phyloP scores from a whole-genome alignment of 225 moss, liverwort and hornwort genomes.

The Bryoerythrophyllum caledonicum region DNA sequence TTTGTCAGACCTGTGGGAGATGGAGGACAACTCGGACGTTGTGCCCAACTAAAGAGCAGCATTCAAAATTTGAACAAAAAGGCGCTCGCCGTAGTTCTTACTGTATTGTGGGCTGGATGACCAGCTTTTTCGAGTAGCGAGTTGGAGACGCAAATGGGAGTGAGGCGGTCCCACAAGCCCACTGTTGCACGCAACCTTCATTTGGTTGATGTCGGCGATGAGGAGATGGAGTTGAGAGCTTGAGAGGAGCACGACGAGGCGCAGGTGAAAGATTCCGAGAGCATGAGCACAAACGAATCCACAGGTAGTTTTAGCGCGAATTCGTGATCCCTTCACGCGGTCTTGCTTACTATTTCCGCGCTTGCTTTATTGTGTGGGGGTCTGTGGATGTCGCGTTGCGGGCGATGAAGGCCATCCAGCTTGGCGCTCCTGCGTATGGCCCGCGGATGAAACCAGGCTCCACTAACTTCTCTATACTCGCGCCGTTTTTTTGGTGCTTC shows the following conservation, averaged over 20 bases:
- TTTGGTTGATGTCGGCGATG: neutral
- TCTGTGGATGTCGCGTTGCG: neutral
- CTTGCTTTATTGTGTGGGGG: neutral
- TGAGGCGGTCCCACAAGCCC: neutral
- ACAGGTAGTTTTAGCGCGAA: constrained; percentile 18
- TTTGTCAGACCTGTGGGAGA: constrained; percentile 1
- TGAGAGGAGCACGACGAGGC: too few species aligned
- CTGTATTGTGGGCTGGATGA: neutral
- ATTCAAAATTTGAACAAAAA: constrained; percentile 27
- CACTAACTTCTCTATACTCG: neutral
- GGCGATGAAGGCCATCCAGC: neutral
- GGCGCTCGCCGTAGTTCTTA: too few species aligned
- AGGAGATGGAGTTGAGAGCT: neutral
- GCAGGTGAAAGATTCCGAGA: neutral
- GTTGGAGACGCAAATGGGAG: neutral
- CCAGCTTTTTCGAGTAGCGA: neutral
- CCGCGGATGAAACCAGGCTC: constrained; percentile 4
- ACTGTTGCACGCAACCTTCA: neutral
- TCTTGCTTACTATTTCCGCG: neutral
- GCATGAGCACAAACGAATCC: neutral
- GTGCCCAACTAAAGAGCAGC: neutral
- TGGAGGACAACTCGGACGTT: neutral
- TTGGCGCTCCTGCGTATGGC: neutral
- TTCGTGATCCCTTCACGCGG: neutral
- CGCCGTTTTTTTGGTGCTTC: constrained; percentile 12